Conservation (phyloP, 805 yeast species). For the Saturnispora quitensis region DNA sequence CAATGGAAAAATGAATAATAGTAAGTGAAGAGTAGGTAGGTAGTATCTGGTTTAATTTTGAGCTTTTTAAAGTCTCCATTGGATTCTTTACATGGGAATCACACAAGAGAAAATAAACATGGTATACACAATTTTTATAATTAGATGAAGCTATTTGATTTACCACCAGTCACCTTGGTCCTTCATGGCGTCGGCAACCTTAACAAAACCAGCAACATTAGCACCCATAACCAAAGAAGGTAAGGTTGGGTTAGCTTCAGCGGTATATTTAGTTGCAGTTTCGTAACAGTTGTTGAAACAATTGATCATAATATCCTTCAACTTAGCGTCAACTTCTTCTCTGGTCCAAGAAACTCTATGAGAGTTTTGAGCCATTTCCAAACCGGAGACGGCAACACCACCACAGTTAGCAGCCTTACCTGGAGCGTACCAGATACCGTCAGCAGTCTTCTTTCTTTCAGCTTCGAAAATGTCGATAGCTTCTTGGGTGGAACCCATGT, state of each 20-base stretch:
- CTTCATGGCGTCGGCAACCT: constrained; percentile 97
- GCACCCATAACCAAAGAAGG: constrained; percentile 99
- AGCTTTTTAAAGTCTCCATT: neutral
- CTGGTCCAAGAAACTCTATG: constrained; percentile 85
- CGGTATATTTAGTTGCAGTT: constrained; percentile 74
- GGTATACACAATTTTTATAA: neutral
- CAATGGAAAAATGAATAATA: no score
- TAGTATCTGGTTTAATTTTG: neutral
- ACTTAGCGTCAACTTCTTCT: constrained; percentile 86
- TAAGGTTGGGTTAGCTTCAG: constrained; percentile 56
- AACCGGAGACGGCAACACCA: constrained; percentile 98
- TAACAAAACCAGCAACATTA: constrained; percentile 96
- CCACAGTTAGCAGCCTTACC: constrained; percentile 99
- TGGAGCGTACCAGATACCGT: constrained; percentile 93
- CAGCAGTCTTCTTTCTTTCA: constrained; percentile 42
- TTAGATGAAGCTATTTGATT: constrained; percentile 4
- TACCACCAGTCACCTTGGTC: constrained; percentile 77
- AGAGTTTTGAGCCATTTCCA: constrained; percentile 99
- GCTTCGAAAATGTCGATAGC: constrained; percentile 94
- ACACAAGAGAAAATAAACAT: neutral
- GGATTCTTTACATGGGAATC: neutral
- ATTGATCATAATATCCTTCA: constrained; percentile 85
- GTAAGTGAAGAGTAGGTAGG: neutral
- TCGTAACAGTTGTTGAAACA: constrained; percentile 90
- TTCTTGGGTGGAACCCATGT: constrained; percentile 98